Percentiles rank a stretch among this genome's conserved stretches.
Conservation (phyloP, 164 flowering plant species). For the Akebia trifoliata region DNA sequence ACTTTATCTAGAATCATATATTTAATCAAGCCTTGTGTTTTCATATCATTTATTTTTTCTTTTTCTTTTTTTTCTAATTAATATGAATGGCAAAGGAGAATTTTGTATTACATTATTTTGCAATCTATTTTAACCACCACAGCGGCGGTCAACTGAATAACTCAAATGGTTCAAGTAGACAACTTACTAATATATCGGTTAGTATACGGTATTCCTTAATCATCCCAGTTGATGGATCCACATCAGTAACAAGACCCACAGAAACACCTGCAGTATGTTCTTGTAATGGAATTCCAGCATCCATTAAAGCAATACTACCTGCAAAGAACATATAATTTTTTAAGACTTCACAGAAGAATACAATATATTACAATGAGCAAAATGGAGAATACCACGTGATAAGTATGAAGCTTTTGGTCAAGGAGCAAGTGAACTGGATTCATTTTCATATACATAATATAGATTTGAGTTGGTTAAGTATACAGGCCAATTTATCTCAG, state of each 20-base stretch:
- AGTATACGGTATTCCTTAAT: constrained; percentile 74
- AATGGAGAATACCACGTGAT: background rate
- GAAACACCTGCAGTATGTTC: constrained; percentile 97
- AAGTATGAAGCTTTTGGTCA: background rate
- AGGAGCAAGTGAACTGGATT: background rate
- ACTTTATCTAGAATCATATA: too few relatives aligned
- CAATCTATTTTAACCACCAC: background rate
- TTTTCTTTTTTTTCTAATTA: too few relatives aligned
- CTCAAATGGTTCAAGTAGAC: constrained; percentile 3
- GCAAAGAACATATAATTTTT: constrained; percentile 10
- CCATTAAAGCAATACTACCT: constrained; percentile 99
- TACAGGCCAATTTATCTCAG: too few relatives aligned
- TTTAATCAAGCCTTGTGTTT: too few relatives aligned
- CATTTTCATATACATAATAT: too few relatives aligned
- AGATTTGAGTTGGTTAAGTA: too few relatives aligned
- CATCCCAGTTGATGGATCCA: constrained; percentile 67
- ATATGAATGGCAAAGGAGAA: too few relatives aligned
- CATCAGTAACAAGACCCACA: constrained; percentile 87
- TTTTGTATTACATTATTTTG: too few relatives aligned
- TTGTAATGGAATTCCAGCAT: constrained; percentile 87
- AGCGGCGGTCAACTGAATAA: background rate
- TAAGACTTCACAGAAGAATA: background rate
- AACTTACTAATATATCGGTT: constrained; percentile 89
- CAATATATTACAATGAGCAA: background rate
- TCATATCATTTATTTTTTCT: too few relatives aligned